Percentiles rank a stretch among this genome's conserved stretches.
These are phyloP conservation scores for Raffaelea ambrosiae DNA, from an alignment of 2,329 filamentous ascomycete species.

Conservation along the genomic window DNA sequence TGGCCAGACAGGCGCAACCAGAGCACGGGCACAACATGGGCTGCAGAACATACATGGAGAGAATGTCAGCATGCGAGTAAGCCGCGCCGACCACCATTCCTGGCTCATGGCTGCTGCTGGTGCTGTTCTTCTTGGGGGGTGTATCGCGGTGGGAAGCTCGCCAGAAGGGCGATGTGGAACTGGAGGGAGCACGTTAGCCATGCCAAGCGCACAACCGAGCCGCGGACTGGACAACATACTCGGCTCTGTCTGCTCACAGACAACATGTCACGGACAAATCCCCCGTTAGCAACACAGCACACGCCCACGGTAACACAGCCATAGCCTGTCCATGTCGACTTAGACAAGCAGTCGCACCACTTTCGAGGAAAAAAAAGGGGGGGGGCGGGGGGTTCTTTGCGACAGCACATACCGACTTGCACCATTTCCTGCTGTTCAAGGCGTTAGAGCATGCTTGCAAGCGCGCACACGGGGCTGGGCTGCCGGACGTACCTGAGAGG, in stretches of 20 bases:
- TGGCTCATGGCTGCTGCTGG: slow-evolving; percentile 36
- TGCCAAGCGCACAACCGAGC: too few relatives aligned
- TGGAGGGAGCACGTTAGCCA: slow-evolving; percentile 28
- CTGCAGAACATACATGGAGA: slow-evolving; percentile 64
- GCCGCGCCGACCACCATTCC: slow-evolving; percentile 82
- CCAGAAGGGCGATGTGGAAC: slow-evolving; percentile 88
- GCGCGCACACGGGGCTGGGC: slow-evolving; percentile 26
- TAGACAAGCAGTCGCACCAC: too few relatives aligned
- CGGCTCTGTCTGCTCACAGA: slow-evolving; percentile 46
- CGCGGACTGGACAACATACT: slow-evolving; percentile 37
- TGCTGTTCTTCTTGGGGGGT: slow-evolving; percentile 43
- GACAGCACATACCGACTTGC: slow-evolving; percentile 73
- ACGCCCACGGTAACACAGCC: too few relatives aligned
- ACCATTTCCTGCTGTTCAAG: slow-evolving; percentile 78
- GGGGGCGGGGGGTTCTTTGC: background rate
- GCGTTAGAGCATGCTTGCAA: slow-evolving; percentile 25
- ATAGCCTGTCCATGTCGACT: too few relatives aligned
- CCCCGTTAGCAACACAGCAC: too few relatives aligned
- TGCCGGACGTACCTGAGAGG: slow-evolving; percentile 54
- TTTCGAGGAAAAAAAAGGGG: too few relatives aligned
- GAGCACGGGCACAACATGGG: background rate
- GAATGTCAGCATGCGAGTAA: slow-evolving; percentile 92
- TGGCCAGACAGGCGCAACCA: too few relatives aligned
- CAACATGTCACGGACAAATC: background rate
- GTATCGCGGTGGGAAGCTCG: slow-evolving; percentile 47